Base-by-base conservation (phyloP, 2,329 filamentous ascomycete genomes). In the Cephalotrichum gorgonifer region DNA sequence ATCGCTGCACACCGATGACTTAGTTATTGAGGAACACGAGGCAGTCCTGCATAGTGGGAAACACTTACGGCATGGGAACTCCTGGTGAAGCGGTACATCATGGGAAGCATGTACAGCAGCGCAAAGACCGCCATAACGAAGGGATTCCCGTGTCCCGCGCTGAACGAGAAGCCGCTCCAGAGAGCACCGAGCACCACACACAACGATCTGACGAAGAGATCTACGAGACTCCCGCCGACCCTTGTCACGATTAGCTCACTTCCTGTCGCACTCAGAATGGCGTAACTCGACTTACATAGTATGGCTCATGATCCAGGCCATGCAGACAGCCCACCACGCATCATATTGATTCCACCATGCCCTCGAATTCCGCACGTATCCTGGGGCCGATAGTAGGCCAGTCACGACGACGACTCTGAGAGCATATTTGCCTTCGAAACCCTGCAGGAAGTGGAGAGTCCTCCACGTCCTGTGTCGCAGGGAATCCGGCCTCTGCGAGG, bases 161-260 rank as follows among this genome's bases (percentile, higher is more conserved):
- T 69, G 56, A 72, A 75, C 1, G 74, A 69, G 35, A 77, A 58
- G 8, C 70, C 76, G 6, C 70, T 73, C 77, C 77, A 81, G 1
- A 73, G 56, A 20, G 76, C 73, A 14, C 77, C 77, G 4, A 79
- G 59, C 14, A 74, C 60, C 3, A 67, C 74, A 30, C 71, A 69
- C 28, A 72, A 62, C 3, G 68, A 66, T 50, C 78, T 68, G 2
- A 70, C 72, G n/a, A 77, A 58, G 22, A 81, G 63, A 57, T 81
- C 77, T 54, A 78, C 75, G 8, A 78, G 56, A 49, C 79, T 81
- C 9, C 77, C 78, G 9, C 77, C 77, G 2, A 77, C 74, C 44
- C 74, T 68, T 63, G 48, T 66, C n/a, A 25, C n/a, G 9, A 17
- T 48, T 11, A 47, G 44, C 22, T 17, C 15, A 9, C 27, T 5